These are phyloP conservation scores for Kodamaea plutei DNA, from an alignment of 1,139 yeast species.

Conservation along the genomic window DNA sequence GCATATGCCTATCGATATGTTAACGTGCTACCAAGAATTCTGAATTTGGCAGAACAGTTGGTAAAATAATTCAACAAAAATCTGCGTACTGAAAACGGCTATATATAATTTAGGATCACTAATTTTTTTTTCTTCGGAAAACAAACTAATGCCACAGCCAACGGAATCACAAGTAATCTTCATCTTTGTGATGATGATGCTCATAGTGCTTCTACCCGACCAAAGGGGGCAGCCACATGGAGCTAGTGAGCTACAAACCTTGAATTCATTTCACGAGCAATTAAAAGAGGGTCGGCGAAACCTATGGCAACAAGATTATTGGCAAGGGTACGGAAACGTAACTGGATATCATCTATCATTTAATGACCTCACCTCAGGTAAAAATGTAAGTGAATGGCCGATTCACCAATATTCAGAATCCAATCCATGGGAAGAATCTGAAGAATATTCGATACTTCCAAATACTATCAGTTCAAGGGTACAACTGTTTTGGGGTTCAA, in stretches of 20 bases:
- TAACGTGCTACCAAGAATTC: no score
- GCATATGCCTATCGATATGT: no score
- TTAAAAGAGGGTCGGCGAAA: constrained; percentile 26
- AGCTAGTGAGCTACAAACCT: background rate
- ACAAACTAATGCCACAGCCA: constrained; percentile 1
- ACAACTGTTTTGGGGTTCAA: constrained; percentile 40
- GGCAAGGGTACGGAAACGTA: constrained; percentile 61
- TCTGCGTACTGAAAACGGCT: no score
- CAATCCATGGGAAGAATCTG: constrained; percentile 50
- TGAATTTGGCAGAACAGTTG: no score
- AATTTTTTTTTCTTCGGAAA: no score
- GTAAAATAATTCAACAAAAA: no score
- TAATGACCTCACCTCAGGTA: constrained; percentile 45
- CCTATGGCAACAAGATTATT: constrained; percentile 41
- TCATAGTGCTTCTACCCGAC: constrained; percentile 1
- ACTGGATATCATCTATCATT: constrained; percentile 70
- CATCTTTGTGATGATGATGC: constrained; percentile 1
- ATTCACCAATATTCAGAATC: constrained; percentile 38
- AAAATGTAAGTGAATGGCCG: constrained; percentile 54
- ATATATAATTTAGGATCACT: no score
- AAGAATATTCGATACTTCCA: constrained; percentile 59
- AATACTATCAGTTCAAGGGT: constrained; percentile 48
- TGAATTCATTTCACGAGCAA: constrained; percentile 18
- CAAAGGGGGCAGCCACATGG: background rate
- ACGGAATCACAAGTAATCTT: constrained; percentile 1